Conservation (phyloP, 345 rosid genomes). For the Gossypium rotundifolium region DNA sequence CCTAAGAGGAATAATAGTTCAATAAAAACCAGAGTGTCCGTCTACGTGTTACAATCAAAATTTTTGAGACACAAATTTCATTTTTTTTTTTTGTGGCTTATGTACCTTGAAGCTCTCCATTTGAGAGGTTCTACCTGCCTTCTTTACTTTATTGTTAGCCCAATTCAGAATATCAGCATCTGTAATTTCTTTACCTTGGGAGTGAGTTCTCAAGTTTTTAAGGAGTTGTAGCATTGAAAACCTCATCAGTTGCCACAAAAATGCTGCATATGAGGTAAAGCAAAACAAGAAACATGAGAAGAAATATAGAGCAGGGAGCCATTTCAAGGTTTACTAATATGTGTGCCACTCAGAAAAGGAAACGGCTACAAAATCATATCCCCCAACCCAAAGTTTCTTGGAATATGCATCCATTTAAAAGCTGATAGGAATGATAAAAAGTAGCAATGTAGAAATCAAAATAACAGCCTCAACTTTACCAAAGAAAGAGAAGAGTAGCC, state of each 20-base stretch:
- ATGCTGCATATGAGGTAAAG: conserved; percentile 43
- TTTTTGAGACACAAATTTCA: not conserved
- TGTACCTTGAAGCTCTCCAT: conserved; percentile 90
- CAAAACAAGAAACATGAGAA: conserved; percentile 10
- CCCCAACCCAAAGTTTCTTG: not conserved
- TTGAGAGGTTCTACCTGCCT: conserved; percentile 55
- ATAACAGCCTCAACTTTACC: not conserved
- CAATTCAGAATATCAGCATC: conserved; percentile 80
- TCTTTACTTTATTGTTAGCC: conserved; percentile 89
- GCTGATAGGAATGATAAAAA: not conserved
- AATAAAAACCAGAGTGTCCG: conserved; percentile 14
- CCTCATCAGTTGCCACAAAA: conserved; percentile 96
- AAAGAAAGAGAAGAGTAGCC: not conserved
- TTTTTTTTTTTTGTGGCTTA: conserved; percentile 13
- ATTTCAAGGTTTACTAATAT: not conserved
- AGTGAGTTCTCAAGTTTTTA: conserved; percentile 76
- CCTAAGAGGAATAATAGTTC: conserved; percentile 35
- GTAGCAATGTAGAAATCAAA: not conserved
- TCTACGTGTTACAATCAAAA: not conserved
- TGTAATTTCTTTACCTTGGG: conserved; percentile 90
- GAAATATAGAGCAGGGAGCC: not conserved
- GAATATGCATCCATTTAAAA: not conserved
- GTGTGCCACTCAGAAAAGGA: not conserved
- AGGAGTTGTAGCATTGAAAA: conserved; percentile 92
- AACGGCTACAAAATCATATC: not conserved